Percentiles rank a stretch among this genome's conserved stretches.
Conservation (phyloP, 352 stramenopile genomes). For the Pythium phragmiticola region DNA sequence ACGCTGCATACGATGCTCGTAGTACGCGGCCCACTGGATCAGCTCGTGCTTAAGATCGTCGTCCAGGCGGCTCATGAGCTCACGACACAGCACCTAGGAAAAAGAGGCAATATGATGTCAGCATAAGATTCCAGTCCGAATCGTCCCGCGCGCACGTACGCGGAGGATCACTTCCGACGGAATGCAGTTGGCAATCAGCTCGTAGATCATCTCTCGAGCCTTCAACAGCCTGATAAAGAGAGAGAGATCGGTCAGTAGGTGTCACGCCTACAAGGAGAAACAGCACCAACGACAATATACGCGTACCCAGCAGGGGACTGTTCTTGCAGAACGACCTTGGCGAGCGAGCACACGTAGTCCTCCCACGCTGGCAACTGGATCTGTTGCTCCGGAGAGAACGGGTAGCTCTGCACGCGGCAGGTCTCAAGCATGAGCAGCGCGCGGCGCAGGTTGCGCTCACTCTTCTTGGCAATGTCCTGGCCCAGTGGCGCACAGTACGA, state of each 20-base stretch:
- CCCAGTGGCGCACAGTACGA: conserved; percentile 87
- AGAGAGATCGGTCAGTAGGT: background rate
- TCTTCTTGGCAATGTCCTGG: conserved; percentile 90
- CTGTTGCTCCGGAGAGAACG: conserved; percentile 78
- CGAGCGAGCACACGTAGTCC: conserved; percentile 94
- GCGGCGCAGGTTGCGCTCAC: conserved; percentile 94
- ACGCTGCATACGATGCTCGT: conserved; percentile 94
- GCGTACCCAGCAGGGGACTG: conserved; percentile 91
- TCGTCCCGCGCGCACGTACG: conserved; percentile 36
- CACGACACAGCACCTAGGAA: conserved; percentile 57
- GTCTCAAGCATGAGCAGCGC: conserved; percentile 98
- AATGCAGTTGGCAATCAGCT: conserved; percentile 98
- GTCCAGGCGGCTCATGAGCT: conserved; percentile 95
- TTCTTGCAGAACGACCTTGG: conserved; percentile 93
- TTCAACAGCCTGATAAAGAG: conserved; percentile 78
- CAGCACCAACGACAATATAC: background rate
- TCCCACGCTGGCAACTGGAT: conserved; percentile 96
- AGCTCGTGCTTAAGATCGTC: conserved; percentile 97
- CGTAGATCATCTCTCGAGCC: conserved; percentile 97
- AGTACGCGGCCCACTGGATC: conserved; percentile 82
- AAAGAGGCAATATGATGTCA: conserved; percentile 13
- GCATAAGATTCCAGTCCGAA: background rate
- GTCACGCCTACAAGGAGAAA: background rate
- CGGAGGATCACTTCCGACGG: conserved; percentile 97
- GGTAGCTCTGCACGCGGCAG: conserved; percentile 84